These are phyloP conservation scores for Suillus tomentosus DNA, from an alignment of 768 basidiomycete genomes.

Conservation along the genomic window DNA sequence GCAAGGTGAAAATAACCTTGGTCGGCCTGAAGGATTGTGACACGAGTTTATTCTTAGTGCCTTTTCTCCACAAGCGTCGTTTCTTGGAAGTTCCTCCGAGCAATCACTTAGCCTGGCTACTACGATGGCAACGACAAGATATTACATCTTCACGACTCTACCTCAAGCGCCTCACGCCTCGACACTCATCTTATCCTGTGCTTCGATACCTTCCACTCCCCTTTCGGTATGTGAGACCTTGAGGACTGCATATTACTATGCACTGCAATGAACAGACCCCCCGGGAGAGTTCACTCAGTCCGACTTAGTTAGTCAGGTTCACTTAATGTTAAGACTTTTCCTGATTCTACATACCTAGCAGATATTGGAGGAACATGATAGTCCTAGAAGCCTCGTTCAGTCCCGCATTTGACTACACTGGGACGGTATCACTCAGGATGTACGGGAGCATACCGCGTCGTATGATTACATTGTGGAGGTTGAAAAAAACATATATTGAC, in stretches of 20 bases:
- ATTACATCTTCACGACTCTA: constrained; percentile 10
- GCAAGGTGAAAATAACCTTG: background rate
- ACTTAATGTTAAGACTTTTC: background rate
- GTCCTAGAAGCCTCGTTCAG: background rate
- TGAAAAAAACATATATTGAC: background rate
- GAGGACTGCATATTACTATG: background rate
- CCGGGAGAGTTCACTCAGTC: background rate
- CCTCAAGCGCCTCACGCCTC: background rate
- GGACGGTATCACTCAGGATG: background rate
- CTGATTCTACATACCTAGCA: background rate
- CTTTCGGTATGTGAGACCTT: constrained; percentile 9
- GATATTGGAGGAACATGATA: background rate
- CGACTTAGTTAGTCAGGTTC: background rate
- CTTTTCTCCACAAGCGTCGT: background rate
- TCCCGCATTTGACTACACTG: background rate
- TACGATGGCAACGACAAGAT: constrained; percentile 9
- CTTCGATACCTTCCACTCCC: constrained; percentile 5
- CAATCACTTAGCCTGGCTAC: constrained; percentile 8
- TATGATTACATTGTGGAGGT: background rate
- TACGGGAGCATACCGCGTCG: too few relatives aligned
- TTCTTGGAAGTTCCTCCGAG: constrained; percentile 5
- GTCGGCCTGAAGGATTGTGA: background rate
- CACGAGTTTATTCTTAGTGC: background rate
- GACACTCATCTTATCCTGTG: background rate
- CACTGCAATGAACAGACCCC: background rate